phyloP scores from a whole-genome alignment of 768 basidiomycete species.

The Amanita pallidorosea region DNA sequence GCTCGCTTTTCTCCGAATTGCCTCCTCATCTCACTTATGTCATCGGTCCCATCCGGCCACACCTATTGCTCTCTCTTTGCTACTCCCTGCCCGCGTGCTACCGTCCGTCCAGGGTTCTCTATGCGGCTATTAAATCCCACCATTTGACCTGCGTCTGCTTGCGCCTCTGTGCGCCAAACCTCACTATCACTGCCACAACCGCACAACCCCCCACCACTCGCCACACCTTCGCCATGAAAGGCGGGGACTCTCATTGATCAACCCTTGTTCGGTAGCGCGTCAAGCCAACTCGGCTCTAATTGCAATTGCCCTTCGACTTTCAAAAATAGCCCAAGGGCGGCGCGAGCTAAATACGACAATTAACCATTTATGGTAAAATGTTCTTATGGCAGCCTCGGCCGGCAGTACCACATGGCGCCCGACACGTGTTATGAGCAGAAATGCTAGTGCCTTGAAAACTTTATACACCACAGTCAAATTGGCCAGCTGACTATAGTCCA shows the following conservation, averaged over 20 bases:
- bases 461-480: neutral
- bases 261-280: too few species aligned
- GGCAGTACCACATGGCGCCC: neutral
- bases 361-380: neutral
- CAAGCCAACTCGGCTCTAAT: neutral
- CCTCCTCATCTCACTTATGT: neutral
- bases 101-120: too few species aligned
- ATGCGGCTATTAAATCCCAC: neutral
- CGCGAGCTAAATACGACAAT: neutral
- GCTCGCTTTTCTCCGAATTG: neutral
- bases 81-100: too few species aligned
- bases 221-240: too few species aligned
- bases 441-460: slow-evolving; percentile 3
- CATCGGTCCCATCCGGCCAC: neutral
- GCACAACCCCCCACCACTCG: slow-evolving; percentile 2
- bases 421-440: slow-evolving; percentile 1
- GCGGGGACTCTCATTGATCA: neutral
- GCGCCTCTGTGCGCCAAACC: neutral
- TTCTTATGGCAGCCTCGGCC: neutral
- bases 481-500: neutral
- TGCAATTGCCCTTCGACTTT: neutral
- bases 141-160: too few species aligned
- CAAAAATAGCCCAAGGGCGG: neutral
- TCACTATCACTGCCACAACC: neutral
- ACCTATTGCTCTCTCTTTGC: neutral